A percentile compares a stretch with the other conserved stretches of the same genome.
phyloP scores from a whole-genome alignment of 148 eudicot species.

The Rhododendron molle region DNA sequence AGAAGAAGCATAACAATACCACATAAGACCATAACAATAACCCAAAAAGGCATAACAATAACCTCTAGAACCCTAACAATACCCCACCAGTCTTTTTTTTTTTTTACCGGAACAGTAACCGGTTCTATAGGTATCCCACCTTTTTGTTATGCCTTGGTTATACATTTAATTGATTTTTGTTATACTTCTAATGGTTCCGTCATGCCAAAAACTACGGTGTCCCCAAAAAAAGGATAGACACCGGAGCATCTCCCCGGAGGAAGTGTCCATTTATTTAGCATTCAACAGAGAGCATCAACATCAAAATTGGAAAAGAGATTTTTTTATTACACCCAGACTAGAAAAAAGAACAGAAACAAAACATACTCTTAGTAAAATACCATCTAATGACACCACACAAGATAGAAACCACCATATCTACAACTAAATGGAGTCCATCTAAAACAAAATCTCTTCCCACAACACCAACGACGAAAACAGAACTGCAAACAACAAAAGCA shows the following conservation, averaged over 20 bases:
- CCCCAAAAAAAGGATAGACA: too few species aligned
- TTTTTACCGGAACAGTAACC: too few species aligned
- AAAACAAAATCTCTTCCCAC: not conserved
- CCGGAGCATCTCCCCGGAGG: not conserved
- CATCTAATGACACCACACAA: not conserved
- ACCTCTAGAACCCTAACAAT: too few species aligned
- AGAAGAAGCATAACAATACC: too few species aligned
- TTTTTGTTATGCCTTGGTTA: too few species aligned
- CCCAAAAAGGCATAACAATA: too few species aligned
- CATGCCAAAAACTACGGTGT: too few species aligned
- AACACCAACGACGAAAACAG: not conserved
- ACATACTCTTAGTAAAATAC: not conserved
- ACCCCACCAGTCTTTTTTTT: too few species aligned
- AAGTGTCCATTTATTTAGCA: not conserved
- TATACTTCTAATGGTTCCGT: too few species aligned
- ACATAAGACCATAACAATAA: too few species aligned
- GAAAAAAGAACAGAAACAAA: not conserved
- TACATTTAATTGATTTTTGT: too few species aligned
- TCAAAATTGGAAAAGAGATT: not conserved
- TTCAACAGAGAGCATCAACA: not conserved
- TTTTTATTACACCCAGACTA: not conserved
- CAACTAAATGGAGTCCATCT: not conserved
- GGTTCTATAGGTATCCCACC: too few species aligned
- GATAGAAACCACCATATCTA: conserved; percentile 6
- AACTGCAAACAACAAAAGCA: not conserved